Evolutionary conservation across 2,329 filamentous ascomycete species (phyloP).

Genomic region (Colletotrichum neosansevieriae): DNA sequence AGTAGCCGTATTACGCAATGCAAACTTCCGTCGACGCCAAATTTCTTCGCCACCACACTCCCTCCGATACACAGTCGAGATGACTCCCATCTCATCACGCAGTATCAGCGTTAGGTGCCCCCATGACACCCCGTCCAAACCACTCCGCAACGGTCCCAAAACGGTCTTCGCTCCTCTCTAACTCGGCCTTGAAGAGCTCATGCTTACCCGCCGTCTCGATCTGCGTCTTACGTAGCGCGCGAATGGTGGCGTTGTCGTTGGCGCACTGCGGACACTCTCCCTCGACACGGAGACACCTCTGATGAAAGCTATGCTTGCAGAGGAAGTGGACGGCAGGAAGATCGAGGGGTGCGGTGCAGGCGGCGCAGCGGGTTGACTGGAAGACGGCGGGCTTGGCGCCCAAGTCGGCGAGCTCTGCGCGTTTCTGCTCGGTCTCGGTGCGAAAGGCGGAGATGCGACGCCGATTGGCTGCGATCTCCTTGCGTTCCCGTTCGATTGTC

Average conservation of each 20-base stretch:
- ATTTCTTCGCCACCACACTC: background rate
- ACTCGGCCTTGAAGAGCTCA: constrained; percentile 86
- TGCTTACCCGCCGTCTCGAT: constrained; percentile 88
- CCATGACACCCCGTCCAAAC: constrained; percentile 95
- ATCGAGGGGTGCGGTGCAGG: constrained; percentile 83
- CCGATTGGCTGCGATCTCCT: constrained; percentile 84
- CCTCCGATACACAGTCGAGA: background rate
- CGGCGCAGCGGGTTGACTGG: constrained; percentile 87
- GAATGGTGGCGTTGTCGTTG: constrained; percentile 86
- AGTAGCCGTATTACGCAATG: constrained; percentile 11
- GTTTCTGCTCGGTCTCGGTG: constrained; percentile 83
- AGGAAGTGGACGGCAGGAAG: constrained; percentile 94
- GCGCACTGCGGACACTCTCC: constrained; percentile 88
- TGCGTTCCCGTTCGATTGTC: constrained; percentile 89
- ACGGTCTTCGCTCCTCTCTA: constrained; percentile 81
- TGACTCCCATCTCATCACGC: background rate
- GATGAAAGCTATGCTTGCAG: constrained; percentile 97
- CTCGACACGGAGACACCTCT: constrained; percentile 77
- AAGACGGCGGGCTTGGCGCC: constrained; percentile 87
- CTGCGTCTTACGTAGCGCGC: constrained; percentile 87
- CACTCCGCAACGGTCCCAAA: constrained; percentile 95
- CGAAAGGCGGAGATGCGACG: constrained; percentile 87
- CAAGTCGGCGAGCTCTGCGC: constrained; percentile 82
- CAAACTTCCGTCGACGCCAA: background rate
- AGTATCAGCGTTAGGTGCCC: constrained; percentile 53